Conservation (phyloP, 2,329 filamentous ascomycete genomes). For the Pseudogymnoascus sp. region DNA sequence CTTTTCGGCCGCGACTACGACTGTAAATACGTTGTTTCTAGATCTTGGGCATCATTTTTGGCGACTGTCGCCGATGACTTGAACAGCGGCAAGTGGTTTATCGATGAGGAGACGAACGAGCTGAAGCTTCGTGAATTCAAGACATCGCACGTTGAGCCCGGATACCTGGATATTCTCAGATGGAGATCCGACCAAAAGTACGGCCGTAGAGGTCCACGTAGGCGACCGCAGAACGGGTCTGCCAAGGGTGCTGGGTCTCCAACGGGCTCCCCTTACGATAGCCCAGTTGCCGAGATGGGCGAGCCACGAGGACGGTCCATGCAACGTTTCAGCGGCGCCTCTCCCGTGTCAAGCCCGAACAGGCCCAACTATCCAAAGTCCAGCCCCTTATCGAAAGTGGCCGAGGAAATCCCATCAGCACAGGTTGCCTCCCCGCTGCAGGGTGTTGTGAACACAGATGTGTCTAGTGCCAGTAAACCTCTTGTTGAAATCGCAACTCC, state of each 20-base stretch:
- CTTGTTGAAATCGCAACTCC: constrained; percentile 29
- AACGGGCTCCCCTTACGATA: constrained; percentile 55
- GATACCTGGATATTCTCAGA: constrained; percentile 87
- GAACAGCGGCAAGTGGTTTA: constrained; percentile 77
- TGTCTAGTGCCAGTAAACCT: constrained; percentile 19
- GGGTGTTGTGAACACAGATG: constrained; percentile 18
- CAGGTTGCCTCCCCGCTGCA: constrained; percentile 15
- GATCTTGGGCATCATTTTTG: constrained; percentile 83
- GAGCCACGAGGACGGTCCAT: constrained; percentile 62
- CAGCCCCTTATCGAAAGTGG: constrained; percentile 64
- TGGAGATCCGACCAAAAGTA: constrained; percentile 96
- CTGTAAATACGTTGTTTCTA: constrained; percentile 92
- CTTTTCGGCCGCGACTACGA: constrained; percentile 96
- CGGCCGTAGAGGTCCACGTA: constrained; percentile 48
- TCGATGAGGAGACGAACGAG: constrained; percentile 87
- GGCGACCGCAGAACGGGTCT: constrained; percentile 30
- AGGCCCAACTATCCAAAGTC: constrained; percentile 57
- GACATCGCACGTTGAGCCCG: constrained; percentile 76
- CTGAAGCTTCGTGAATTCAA: constrained; percentile 91
- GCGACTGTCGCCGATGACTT: constrained; percentile 85
- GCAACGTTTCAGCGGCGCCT: constrained; percentile 58
- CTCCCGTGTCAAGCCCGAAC: constrained; percentile 56
- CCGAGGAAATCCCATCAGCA: constrained; percentile 48
- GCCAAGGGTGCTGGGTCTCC: constrained; percentile 33
- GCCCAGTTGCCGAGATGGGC: constrained; percentile 50